These are phyloP conservation scores for Acer campestre DNA, from an alignment of 345 rosid genomes.

Conservation along the genomic window DNA sequence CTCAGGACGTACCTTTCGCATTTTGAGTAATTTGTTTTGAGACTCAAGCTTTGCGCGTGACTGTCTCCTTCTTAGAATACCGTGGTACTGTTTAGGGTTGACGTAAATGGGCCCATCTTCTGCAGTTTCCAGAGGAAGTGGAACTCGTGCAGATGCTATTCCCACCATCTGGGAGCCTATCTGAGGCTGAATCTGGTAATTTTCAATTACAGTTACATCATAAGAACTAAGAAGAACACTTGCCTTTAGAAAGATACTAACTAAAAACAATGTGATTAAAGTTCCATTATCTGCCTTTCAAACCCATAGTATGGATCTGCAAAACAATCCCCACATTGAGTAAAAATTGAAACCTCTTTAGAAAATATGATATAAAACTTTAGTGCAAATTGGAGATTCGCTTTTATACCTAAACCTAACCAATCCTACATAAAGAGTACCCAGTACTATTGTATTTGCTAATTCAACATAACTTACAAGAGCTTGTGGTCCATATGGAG, in stretches of 20 bases:
- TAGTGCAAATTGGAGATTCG: background rate
- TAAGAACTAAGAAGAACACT: background rate
- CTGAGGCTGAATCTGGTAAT: slow-evolving; percentile 38
- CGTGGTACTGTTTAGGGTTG: slow-evolving; percentile 58
- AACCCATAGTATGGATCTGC: no score
- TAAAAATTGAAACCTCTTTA: background rate
- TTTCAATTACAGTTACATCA: background rate
- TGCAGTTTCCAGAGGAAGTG: slow-evolving; percentile 44
- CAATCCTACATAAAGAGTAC: background rate
- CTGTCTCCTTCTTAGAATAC: slow-evolving; percentile 54
- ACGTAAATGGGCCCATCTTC: slow-evolving; percentile 53
- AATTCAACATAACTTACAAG: slow-evolving; percentile 38
- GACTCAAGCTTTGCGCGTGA: slow-evolving; percentile 58
- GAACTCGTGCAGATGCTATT: slow-evolving; percentile 37
- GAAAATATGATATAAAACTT: background rate
- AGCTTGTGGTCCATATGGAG: slow-evolving; percentile 47
- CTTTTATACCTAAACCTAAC: background rate
- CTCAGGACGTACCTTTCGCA: slow-evolving; percentile 39
- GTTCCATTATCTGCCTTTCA: background rate
- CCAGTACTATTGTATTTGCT: background rate
- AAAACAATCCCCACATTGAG: background rate
- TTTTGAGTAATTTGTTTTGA: slow-evolving; percentile 46
- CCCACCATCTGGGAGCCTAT: slow-evolving; percentile 36
- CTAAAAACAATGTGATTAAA: background rate
- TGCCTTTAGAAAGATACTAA: background rate